Evolutionary conservation across 2,329 filamentous ascomycete genomes (phyloP), one percentile per base, ranked within the genome.

Genomic region (Nigrospora oryzae): DNA sequence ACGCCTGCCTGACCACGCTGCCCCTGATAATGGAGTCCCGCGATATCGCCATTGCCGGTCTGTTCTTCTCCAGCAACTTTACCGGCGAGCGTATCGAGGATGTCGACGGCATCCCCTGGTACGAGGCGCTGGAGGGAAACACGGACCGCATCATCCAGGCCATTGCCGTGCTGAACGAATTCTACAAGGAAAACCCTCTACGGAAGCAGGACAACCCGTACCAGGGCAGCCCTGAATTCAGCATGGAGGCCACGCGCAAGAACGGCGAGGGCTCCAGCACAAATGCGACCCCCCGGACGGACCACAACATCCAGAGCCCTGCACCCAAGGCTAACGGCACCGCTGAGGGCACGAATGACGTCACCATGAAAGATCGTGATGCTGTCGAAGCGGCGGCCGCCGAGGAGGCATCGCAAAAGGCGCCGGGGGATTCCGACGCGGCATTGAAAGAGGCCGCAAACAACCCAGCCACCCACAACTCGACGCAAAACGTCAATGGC

Each of bases 51-150:
- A 85, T 91, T 31, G 84, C 82, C 23, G 84, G 89, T 15, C 77
- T 98, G 23, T 96, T 94, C 66, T 93, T 91, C 48, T 88, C 87
- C 6, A 86, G 87, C 46, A 81, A 82, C 37, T 83, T 89, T 56
- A 85, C 81, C 31, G 74, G 79, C 33, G 74, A 89, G 32, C 77
- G 74, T n/a, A 83, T 97, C 45, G 84, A 88, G 51, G 87, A 94
- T 54, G 71, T 84, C 36, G 69, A 82, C 42, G 87, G 86, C 34
- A 75, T 81, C 54, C 76, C 90, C 0, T 98, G 93, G 93, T 98
- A 91, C 91, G 83, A 83, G 48, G 75, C 79, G 45, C 68, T 95
- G 43, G 79, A 80, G 32, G 86, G 89, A 33, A 77, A 82, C 50
- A 73, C 91, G 52, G 70, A 74, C 17, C 79, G 85, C 49, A 86